A percentile compares a stretch with the other conserved stretches of the same genome.
Conservation (phyloP, 371 early-diverging fungal species). For the Mortierella sp. region DNA sequence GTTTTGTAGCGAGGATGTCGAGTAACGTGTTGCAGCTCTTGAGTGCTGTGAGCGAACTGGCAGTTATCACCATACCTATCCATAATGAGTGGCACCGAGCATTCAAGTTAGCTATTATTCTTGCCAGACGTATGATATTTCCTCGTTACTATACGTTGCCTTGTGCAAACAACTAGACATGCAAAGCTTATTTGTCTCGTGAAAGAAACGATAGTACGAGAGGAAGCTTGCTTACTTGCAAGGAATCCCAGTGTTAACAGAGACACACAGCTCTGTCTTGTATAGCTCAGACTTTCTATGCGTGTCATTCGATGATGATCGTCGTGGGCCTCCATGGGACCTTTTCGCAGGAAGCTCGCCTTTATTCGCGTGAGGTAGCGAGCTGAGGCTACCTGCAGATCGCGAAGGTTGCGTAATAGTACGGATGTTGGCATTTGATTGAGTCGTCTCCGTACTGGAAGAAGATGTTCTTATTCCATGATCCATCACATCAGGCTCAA, state of each 20-base stretch:
- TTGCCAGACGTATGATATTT: background rate
- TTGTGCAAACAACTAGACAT: background rate
- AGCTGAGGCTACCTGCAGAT: background rate
- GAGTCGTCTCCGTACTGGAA: background rate
- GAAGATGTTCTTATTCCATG: constrained; percentile 4
- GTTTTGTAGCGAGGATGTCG: constrained; percentile 97
- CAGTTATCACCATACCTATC: constrained; percentile 91
- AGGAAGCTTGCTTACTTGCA: constrained; percentile 73
- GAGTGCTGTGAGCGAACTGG: constrained; percentile 93
- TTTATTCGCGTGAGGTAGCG: background rate
- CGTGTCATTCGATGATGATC: constrained; percentile 24
- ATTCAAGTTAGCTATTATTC: background rate
- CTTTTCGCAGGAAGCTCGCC: background rate
- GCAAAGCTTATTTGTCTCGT: background rate
- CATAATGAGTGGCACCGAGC: background rate
- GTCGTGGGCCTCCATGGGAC: background rate
- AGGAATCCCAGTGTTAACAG: constrained; percentile 87
- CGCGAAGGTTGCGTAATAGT: background rate
- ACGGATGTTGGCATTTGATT: background rate
- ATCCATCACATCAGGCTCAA: constrained; percentile 16
- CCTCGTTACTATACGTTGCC: background rate
- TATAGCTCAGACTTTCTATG: constrained; percentile 82
- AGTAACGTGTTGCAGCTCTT: constrained; percentile 84
- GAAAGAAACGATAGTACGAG: background rate
- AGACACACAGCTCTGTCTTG: constrained; percentile 97